Evolutionary conservation across 2,329 filamentous ascomycete species (phyloP).

Genomic region (Talaromyces sp.): DNA sequence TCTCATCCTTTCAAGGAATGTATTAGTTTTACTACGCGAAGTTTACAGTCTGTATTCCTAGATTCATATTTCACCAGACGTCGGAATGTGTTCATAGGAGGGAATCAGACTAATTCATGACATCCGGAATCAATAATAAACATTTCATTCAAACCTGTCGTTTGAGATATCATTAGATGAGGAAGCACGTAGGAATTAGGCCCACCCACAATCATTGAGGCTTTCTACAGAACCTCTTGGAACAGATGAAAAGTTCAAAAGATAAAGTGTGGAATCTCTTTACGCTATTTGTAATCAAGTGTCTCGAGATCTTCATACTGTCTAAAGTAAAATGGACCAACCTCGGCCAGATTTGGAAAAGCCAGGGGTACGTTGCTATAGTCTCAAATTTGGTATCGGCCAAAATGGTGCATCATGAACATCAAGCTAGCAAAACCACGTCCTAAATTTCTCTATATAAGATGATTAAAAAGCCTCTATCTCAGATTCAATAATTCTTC

Average conservation of each 20-base stretch:
- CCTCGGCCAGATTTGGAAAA: conserved; percentile 3
- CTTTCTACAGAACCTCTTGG: background rate
- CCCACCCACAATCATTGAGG: background rate
- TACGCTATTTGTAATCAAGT: background rate
- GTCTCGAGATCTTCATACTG: background rate
- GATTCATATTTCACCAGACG: background rate
- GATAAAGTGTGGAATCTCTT: background rate
- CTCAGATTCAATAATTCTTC: background rate
- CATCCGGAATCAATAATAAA: background rate
- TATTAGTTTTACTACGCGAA: background rate
- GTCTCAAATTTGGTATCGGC: background rate
- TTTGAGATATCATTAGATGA: background rate
- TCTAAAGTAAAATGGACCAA: background rate
- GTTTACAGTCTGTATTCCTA: background rate
- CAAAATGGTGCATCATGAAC: background rate
- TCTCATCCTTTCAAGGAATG: background rate
- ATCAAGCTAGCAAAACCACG: background rate
- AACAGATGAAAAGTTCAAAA: background rate
- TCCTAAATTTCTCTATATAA: background rate
- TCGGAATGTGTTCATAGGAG: background rate
- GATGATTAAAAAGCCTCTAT: no score
- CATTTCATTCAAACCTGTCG: background rate
- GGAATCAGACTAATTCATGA: background rate
- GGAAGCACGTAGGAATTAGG: background rate
- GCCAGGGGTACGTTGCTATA: background rate